These are phyloP conservation scores for Ochromonadaceae sp. DNA, from an alignment of 352 stramenopile genomes.

Conservation along the genomic window DNA sequence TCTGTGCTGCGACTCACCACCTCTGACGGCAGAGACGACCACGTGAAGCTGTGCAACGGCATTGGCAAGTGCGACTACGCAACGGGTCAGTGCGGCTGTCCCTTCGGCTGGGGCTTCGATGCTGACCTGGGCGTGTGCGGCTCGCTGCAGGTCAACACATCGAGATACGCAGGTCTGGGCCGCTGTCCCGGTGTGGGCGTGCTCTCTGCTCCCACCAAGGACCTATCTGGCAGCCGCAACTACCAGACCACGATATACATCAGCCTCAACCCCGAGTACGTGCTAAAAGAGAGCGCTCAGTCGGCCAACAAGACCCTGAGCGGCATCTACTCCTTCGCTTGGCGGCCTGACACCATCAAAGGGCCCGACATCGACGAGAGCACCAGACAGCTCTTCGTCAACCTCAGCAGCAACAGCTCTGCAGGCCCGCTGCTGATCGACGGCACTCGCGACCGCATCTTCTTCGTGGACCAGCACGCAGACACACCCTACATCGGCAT, in stretches of 20 bases:
- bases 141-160: background rate
- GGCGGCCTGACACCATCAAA: background rate
- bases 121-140: conserved; percentile 7
- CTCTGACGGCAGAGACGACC: conserved; percentile 1
- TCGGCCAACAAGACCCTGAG: no score
- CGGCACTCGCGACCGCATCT: background rate
- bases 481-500: background rate
- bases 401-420: background rate
- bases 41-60: background rate
- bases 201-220: background rate
- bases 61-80: conserved; percentile 11
- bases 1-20: background rate
- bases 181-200: conserved; percentile 12
- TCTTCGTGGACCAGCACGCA: conserved; percentile 2
- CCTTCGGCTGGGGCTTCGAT: conserved; percentile 1
- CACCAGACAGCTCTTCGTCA: background rate
- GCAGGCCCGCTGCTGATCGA: conserved; percentile 11
- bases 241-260: no score
- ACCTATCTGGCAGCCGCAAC: no score
- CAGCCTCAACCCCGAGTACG: no score
- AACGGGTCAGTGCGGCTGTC: background rate
- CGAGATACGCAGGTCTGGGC: background rate
- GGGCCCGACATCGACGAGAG: background rate
- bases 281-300: no score
- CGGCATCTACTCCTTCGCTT: background rate